Evolutionary conservation across 2,329 filamentous ascomycete species (phyloP), one percentile per base, ranked within the genome.

Genomic region (Colletotrichum sansevieriae): DNA sequence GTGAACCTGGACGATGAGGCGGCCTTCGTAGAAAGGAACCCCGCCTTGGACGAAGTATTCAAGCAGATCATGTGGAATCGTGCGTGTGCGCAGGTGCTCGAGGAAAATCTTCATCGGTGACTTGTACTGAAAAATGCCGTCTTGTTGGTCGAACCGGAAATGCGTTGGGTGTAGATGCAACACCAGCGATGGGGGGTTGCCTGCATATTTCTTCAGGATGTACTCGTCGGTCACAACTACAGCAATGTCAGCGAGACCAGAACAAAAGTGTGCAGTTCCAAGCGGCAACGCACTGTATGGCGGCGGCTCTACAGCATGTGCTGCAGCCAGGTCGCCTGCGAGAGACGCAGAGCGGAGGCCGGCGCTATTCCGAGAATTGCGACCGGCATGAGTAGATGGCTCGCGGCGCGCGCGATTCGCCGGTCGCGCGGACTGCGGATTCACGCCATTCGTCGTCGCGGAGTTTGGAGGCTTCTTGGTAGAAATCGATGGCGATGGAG

Each of bases 71-170:
- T 98, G 94, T 1, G 96, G 96, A 41, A 99, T 85, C 0, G 93
- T 97, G 65, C 91, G 88, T 47, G 83, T 84, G 72, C 87, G 87
- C 52, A 98, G 79, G 78, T 97, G 94, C 72, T 97, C 90, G 43
- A 98, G 84, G 73, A 91, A 86, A 18, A 93, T 81, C 74, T 87
- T 90, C 95, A 98, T 98, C 25, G 96, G 94, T 20, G 94, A 97
- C 75, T 93, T 93, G 80, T 98, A 98, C 5, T 89, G 87, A 74
- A 97, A 98, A 76, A 92, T 95, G 75, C 95, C 93, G 78, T 97
- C 94, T 79, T 98, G 95, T 74, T 94, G 90, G 74, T 98, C 95
- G 81, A 99, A 97, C 66, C 92, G 90, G 77, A 97, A 98, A 80
- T 97, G 91, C 4, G 88, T 94, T 10, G 90, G 86, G 76, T 98